These are phyloP conservation scores for Pelargonium cotyledonis DNA, from an alignment of 441 rosid genomes.

Conservation along the genomic window DNA sequence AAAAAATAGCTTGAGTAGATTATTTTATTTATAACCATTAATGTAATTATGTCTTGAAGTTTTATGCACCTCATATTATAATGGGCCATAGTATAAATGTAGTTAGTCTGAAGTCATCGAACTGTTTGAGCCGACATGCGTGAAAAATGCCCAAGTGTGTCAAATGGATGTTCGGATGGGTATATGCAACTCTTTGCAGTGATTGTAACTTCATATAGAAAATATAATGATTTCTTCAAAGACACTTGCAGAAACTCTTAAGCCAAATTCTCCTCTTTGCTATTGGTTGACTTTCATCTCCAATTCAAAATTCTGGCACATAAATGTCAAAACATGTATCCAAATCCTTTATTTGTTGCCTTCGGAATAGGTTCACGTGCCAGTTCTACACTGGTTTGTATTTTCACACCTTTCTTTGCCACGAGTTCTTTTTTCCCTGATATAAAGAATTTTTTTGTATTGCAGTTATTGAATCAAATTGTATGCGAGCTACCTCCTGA, in stretches of 20 bases:
- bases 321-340: neutral
- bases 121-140: neutral
- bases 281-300: neutral
- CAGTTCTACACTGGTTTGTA: no score
- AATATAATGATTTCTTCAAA: no score
- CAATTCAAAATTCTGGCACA: neutral
- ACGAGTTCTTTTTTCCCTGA: neutral
- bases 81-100: neutral
- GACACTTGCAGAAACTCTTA: neutral
- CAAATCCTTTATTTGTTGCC: neutral
- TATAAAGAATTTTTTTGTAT: neutral
- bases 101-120: neutral
- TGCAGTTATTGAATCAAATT: constrained; percentile 39
- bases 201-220: neutral
- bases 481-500: constrained; percentile 42
- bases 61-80: neutral
- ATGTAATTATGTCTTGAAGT: neutral
- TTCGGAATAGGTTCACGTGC: no score
- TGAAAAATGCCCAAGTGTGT: neutral
- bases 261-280: neutral
- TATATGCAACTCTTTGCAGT: neutral
- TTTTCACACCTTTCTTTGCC: no score
- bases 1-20: neutral
- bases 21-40: no score
- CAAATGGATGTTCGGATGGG: neutral